phyloP scores from a whole-genome alignment of 148 eudicot species.

The Polygonum aviculare region DNA sequence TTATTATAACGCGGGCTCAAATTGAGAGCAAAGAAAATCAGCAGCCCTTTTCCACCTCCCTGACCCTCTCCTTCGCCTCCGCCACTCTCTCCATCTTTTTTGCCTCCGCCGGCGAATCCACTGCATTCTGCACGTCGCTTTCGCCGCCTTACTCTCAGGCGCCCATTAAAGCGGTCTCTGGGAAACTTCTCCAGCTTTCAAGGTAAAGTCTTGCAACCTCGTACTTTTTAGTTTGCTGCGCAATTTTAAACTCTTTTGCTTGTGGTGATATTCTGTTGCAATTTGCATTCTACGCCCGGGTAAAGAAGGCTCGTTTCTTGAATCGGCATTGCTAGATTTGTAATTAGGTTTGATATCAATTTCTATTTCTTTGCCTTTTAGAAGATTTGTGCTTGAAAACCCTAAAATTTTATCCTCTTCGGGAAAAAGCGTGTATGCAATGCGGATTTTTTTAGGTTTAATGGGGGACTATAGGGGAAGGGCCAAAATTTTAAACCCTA shows the following conservation, averaged over 20 bases:
- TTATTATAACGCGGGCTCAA: not conserved
- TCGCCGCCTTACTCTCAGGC: not conserved
- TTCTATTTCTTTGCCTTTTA: not conserved
- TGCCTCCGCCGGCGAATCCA: not conserved
- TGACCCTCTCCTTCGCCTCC: constrained; percentile 7
- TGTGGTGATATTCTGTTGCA: not conserved
- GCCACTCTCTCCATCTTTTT: not conserved
- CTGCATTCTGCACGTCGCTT: not conserved
- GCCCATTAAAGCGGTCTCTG: not conserved
- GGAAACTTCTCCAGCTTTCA: not conserved
- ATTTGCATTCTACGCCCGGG: not conserved
- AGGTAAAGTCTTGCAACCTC: not conserved
- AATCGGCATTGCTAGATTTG: not conserved
- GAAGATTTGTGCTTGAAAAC: not conserved
- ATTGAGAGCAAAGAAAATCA: not conserved
- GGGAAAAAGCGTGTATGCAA: not conserved
- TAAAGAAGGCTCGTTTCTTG: not conserved
- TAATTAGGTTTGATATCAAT: not conserved
- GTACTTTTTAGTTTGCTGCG: not conserved
- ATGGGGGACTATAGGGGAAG: not conserved
- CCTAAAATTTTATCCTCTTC: not conserved
- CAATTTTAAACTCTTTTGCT: not conserved
- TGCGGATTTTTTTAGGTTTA: not conserved
- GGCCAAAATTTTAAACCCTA: not conserved
- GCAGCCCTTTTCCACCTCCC: not conserved